Percentiles rank a stretch among this genome's conserved stretches.
These are phyloP conservation scores for Pestalotiopsis sp. DNA, from an alignment of 2,329 filamentous ascomycete genomes.

Conservation along the genomic window DNA sequence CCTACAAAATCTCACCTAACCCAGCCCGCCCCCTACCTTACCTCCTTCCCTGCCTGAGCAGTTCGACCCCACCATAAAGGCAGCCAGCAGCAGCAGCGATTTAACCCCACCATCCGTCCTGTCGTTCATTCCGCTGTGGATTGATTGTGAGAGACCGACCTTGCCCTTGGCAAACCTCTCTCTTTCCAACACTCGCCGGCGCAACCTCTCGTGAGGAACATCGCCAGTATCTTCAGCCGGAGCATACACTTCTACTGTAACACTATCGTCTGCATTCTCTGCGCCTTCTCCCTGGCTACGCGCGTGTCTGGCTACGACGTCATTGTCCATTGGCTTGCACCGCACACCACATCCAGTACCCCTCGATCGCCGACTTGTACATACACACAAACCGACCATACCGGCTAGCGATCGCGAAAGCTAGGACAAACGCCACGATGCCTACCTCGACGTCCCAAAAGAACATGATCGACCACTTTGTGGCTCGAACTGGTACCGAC, in stretches of 20 bases:
- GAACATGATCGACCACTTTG: conserved; percentile 28
- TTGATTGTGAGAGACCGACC: background rate
- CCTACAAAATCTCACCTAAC: too few relatives aligned
- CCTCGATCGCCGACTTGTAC: background rate
- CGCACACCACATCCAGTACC: background rate
- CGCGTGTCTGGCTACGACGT: background rate
- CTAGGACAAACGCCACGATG: conserved; percentile 6
- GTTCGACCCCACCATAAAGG: background rate
- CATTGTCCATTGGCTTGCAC: background rate
- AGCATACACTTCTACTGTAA: too few relatives aligned
- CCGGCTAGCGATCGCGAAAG: background rate
- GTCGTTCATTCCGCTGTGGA: background rate
- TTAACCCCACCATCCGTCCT: background rate
- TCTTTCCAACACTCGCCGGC: background rate
- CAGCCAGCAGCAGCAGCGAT: background rate
- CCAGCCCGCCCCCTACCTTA: background rate
- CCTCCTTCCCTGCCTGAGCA: background rate
- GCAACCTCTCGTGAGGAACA: background rate
- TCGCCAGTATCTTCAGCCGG: background rate
- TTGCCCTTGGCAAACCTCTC: background rate
- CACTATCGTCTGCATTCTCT: background rate
- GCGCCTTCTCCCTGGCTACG: background rate
- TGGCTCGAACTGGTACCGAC: conserved; percentile 31
- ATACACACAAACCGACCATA: background rate
- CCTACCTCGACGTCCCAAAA: conserved; percentile 29